Evolutionary conservation across 129 eudicot species (phyloP), one percentile per base, ranked within the genome.

Genomic region (Tanacetum coccineum): DNA sequence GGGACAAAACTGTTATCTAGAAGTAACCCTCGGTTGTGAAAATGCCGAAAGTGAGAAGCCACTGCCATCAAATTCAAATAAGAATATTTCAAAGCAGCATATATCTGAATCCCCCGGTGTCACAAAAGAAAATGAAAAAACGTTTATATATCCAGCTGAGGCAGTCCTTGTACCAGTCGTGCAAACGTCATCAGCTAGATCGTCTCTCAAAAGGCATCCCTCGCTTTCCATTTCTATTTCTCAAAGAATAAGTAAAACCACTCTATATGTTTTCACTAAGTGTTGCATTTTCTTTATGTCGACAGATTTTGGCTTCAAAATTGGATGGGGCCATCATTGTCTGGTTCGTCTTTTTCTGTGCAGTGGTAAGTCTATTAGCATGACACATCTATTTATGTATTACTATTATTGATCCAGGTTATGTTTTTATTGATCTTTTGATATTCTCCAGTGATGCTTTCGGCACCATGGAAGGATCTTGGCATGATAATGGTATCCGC

Each of bases 241-340:
- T 47, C 17, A 61, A 20, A 20, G 12, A 18, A 26, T 22, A 75
- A 0, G 55, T 30, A 1, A 28, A 28, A 28, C 32, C 32, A 28
- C 2, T 28, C 32, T 28, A 28, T 28, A 3, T 3, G 32, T 28
- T 28, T 28, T 21, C 32, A 47, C 25, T n/a, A 66, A 66, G 15
- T 26, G 49, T 58, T 20, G 13, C 55, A 11, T 58, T 13, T 70
- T 13, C 39, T 75, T 52, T 70, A 75, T 28, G 32, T 28, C 32
- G 4, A 59, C 82, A 89, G 98, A 75, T 93, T 88, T 70, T 93
- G 98, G 98, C 86, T 93, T 40, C 96, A 89, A 72, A 93, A 89
- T 48, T 93, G 98, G 98, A 85, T 82, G 85, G 98, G 96, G 13
- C 91, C 88, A 52, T 82, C 98, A 18, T 77, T 86, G 54, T 72